A percentile compares a stretch with the other conserved stretches of the same genome.
phyloP scores from a whole-genome alignment of 495 filamentous ascomycete species.

The Stereocaulon alpinum region DNA sequence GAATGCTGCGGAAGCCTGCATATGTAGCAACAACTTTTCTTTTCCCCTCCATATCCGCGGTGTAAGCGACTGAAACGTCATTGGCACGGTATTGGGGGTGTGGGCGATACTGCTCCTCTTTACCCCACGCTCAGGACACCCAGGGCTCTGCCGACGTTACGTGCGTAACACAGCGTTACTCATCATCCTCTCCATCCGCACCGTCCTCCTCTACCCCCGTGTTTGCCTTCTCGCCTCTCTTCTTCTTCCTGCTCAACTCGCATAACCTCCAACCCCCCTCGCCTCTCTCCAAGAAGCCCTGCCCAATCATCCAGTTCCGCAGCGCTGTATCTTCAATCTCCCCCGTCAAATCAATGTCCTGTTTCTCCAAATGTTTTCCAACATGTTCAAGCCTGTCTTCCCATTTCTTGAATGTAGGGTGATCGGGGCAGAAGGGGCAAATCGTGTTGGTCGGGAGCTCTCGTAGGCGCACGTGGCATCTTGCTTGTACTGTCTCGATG shows the following conservation, averaged over 20 bases:
- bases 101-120: no score
- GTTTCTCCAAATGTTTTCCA: slow-evolving; percentile 43
- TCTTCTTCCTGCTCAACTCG: slow-evolving; percentile 10
- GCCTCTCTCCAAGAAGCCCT: slow-evolving; percentile 34
- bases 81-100: no score
- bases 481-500: slow-evolving; percentile 39
- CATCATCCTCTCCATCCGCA: slow-evolving; percentile 14
- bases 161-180: background rate
- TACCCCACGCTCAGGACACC: background rate
- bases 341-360: slow-evolving; percentile 22
- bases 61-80: no score
- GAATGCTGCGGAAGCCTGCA: no score
- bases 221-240: slow-evolving; percentile 3
- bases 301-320: slow-evolving; percentile 40
- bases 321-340: slow-evolving; percentile 38
- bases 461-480: slow-evolving; percentile 52
- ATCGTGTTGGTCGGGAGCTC: slow-evolving; percentile 47
- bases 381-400: slow-evolving; percentile 87
- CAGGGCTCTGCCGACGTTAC: no score
- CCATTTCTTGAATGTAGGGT: slow-evolving; percentile 55
- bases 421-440: slow-evolving; percentile 34
- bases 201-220: slow-evolving; percentile 12
- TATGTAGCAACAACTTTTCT: no score
- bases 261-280: background rate
- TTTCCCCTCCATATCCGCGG: no score